Evolutionary conservation across 2,329 filamentous ascomycete species (phyloP).

Genomic region (Fusarium albidum): DNA sequence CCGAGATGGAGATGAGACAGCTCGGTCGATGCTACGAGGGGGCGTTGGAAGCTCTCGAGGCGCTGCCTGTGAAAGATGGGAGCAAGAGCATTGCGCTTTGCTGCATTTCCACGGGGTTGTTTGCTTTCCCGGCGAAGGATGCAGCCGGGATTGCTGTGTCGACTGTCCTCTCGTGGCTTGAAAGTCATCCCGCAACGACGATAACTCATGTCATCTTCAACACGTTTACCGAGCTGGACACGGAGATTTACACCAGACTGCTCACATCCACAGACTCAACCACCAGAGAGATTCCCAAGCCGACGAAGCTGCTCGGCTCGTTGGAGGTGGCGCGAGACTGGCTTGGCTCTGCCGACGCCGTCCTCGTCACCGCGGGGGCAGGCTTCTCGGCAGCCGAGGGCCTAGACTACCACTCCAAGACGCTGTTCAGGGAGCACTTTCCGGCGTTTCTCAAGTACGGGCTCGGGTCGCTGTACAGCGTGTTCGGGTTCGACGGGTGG

Average conservation of each 20-base stretch:
- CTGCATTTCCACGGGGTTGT: slow-evolving; percentile 34
- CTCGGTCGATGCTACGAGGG: slow-evolving; percentile 26
- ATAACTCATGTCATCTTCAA: slow-evolving; percentile 36
- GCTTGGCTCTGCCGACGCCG: slow-evolving; percentile 29
- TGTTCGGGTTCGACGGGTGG: slow-evolving; percentile 30
- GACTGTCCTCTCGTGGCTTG: slow-evolving; percentile 16
- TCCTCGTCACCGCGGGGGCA: slow-evolving; percentile 33
- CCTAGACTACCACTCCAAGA: slow-evolving; percentile 30
- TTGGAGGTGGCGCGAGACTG: slow-evolving; percentile 13
- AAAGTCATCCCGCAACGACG: slow-evolving; percentile 7
- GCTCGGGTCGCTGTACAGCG: slow-evolving; percentile 27
- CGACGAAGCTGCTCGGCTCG: not conserved
- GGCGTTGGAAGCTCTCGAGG: slow-evolving; percentile 15
- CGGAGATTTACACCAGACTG: slow-evolving; percentile 14
- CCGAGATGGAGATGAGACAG: not conserved
- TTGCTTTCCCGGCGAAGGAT: slow-evolving; percentile 30
- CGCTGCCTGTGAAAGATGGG: not conserved
- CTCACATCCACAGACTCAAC: not conserved
- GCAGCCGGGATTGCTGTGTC: slow-evolving; percentile 29
- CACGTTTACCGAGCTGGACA: slow-evolving; percentile 30
- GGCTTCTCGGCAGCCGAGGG: slow-evolving; percentile 35
- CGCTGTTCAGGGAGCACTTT: slow-evolving; percentile 27
- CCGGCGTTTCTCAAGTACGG: slow-evolving; percentile 25
- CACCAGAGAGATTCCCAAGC: not conserved
- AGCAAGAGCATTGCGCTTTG: slow-evolving; percentile 31